Conservation (phyloP, 1,284 basidiomycete genomes). For the Ceratobasidium sp. region DNA sequence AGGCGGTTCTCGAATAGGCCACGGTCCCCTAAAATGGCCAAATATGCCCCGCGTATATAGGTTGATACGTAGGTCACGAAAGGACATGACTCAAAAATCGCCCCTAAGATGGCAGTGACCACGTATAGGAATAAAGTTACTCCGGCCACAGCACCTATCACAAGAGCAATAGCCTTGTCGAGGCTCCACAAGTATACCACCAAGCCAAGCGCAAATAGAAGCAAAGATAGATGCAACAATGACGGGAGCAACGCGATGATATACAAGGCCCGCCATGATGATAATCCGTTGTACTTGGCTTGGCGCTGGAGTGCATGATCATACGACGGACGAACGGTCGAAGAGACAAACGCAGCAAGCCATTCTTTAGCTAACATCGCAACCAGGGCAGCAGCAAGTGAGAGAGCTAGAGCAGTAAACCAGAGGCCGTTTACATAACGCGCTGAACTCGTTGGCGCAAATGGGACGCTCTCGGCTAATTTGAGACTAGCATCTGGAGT, state of each 20-base stretch:
- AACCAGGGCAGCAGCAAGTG: constrained; percentile 31
- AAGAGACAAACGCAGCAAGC: constrained; percentile 16
- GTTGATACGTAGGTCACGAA: not conserved
- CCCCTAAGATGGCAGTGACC: not conserved
- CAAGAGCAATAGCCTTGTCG: constrained; percentile 3
- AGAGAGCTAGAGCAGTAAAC: constrained; percentile 40
- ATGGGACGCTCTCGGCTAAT: not conserved
- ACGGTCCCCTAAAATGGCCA: not conserved
- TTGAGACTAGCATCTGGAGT: not conserved
- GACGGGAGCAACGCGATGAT: constrained; percentile 30
- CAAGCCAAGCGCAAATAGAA: constrained; percentile 30
- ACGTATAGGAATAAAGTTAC: not conserved
- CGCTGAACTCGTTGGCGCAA: not conserved
- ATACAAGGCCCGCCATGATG: constrained; percentile 17
- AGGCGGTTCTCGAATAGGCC: not conserved
- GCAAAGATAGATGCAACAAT: constrained; percentile 32
- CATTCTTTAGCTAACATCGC: constrained; percentile 44
- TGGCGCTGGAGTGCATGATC: constrained; percentile 14
- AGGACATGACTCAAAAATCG: constrained; percentile 5
- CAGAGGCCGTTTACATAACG: constrained; percentile 38
- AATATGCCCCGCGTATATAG: constrained; percentile 1
- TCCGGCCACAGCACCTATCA: not conserved
- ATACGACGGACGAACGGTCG: constrained; percentile 10
- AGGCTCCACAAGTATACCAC: constrained; percentile 28
- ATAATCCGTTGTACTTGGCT: constrained; percentile 18